A percentile compares a stretch with the other conserved stretches of the same genome.
Evolutionary conservation across 371 early-diverging fungal genomes (phyloP).

Genomic region (Circinella minor): DNA sequence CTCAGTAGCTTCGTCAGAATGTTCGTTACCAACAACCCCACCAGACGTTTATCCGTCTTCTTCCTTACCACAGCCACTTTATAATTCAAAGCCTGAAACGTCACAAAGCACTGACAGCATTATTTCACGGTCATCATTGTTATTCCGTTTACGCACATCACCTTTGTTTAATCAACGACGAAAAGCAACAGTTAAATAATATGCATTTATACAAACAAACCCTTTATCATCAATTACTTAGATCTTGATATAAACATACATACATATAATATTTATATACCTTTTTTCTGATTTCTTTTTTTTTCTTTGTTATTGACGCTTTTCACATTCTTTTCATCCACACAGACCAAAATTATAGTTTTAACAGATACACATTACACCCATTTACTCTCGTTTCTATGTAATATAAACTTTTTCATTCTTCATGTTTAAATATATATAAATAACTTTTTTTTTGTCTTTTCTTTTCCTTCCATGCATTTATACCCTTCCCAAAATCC

Average conservation of each 20-base stretch:
- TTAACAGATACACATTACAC: too few species aligned
- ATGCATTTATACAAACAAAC: too few species aligned
- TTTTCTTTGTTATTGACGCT: too few species aligned
- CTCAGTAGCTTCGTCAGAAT: conserved; percentile 11
- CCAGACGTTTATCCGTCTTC: background rate
- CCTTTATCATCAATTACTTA: too few species aligned
- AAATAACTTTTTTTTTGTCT: background rate
- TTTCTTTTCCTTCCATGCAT: background rate
- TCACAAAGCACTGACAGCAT: background rate
- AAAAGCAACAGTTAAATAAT: background rate
- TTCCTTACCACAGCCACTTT: background rate
- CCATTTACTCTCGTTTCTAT: too few species aligned
- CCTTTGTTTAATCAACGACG: conserved; percentile 1
- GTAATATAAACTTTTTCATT: too few species aligned
- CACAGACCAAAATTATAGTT: too few species aligned
- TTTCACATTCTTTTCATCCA: too few species aligned
- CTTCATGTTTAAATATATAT: too few species aligned
- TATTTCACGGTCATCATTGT: conserved; percentile 1
- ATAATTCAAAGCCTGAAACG: background rate
- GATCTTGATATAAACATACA: too few species aligned
- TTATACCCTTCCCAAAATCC: background rate
- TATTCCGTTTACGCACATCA: background rate
- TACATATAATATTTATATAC: too few species aligned
- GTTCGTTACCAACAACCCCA: background rate
- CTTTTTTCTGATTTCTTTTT: too few species aligned